Evolutionary conservation across 2,329 filamentous ascomycete species (phyloP).

Genomic region (Penicillium sp.): DNA sequence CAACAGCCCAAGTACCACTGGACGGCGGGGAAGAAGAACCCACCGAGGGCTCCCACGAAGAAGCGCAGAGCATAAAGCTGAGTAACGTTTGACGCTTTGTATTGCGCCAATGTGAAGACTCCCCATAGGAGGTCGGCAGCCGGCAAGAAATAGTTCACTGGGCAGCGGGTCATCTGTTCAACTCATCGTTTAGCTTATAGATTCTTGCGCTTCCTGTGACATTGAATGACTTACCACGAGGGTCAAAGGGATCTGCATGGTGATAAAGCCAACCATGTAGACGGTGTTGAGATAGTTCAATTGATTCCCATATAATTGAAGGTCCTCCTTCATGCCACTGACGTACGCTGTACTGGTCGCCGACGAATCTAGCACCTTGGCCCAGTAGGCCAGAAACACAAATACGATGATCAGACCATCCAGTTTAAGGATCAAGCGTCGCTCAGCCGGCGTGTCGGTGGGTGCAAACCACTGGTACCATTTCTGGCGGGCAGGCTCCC

Average conservation of each 20-base stretch:
- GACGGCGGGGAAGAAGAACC: conserved; percentile 33
- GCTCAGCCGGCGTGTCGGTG: conserved; percentile 19
- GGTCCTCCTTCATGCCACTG: conserved; percentile 26
- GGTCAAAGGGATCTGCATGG: conserved; percentile 21
- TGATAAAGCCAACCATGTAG: conserved; percentile 23
- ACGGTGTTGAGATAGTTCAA: conserved; percentile 26
- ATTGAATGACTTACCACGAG: conserved; percentile 11
- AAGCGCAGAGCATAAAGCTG: conserved; percentile 36
- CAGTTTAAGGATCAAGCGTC: conserved; percentile 21
- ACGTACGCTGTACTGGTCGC: conserved; percentile 26
- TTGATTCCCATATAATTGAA: conserved; percentile 24
- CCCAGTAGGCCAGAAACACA: conserved; percentile 22
- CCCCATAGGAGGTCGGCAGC: conserved; percentile 21
- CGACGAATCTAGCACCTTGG: conserved; percentile 22
- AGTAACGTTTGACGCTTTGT: conserved; percentile 21
- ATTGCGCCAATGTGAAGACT: conserved; percentile 19
- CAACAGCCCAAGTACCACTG: conserved; percentile 27
- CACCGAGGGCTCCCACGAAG: conserved; percentile 37
- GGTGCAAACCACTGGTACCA: conserved; percentile 24
- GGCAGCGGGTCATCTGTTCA: conserved; percentile 21
- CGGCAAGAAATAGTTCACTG: conserved; percentile 22
- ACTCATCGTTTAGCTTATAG: not conserved
- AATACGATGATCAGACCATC: conserved; percentile 23
- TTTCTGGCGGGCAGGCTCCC: conserved; percentile 12
- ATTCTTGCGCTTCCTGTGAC: not conserved